Evolutionary conservation across 192 early-diverging fungal genomes (phyloP), one percentile per base, ranked within the genome.

Genomic region (Lunasporangiospora selenospora): DNA sequence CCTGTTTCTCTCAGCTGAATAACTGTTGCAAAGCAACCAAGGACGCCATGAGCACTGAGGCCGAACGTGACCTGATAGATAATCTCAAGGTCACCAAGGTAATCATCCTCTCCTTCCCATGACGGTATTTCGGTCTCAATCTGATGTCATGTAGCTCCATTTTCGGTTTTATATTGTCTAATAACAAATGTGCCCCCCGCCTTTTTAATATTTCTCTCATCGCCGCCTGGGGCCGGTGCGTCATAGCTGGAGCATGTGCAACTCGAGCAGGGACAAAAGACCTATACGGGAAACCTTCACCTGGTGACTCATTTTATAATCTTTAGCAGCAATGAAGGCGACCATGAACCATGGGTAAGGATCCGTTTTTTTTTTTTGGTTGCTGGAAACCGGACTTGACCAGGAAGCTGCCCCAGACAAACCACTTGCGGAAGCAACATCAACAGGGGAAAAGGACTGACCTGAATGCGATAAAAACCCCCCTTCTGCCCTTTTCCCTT

Each of bases 281-380:
- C 63, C 1, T 54, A 62, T 42, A 62, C 57, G 38, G 83, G 83
- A 16, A 85, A 89, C 5, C 58, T 96, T 31, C 89, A 94, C 48
- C 58, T 94, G 39, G 89, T 87, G 10, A 80, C 87, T 15, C 90
- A 94, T 70, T 90, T 93, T 75, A 53, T 96, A 24, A 85, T 92
- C 34, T 94, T 93, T 76, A 77, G 36, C 43, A 52, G n/a, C n/a
- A n/a, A n/a, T n/a, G 34, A 77, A 38, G 55, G 64, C 0, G 59
- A 75, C 18, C 53, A 80, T 33, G 90, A 94, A 53, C 61, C 93
- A 23, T 90, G 90, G 89, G 85, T 92, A 66, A 2, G 77, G 63
- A 33, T 36, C 16, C 12, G 6, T 36, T 67, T 38, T 43, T 36
- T 36, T 18, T 26, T 32, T 40, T 37, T 29, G 13, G 11, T 12